phyloP scores from a whole-genome alignment of 75 land plant species.

The Selaginella tamariscina region DNA sequence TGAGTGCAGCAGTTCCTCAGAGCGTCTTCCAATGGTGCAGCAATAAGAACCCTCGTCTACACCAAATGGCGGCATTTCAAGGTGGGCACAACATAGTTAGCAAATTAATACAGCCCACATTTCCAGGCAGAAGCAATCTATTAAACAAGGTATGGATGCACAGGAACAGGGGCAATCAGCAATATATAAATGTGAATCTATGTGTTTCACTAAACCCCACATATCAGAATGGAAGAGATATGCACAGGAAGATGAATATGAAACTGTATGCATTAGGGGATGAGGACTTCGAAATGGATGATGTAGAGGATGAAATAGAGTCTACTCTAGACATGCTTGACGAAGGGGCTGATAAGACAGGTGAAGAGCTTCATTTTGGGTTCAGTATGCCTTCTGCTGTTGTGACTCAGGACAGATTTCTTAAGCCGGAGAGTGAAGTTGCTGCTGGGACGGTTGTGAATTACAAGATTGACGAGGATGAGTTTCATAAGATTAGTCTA shows the following conservation, averaged over 20 bases:
- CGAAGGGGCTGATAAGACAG: neutral
- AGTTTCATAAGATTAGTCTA: constrained; percentile 87
- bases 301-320: neutral
- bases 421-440: constrained; percentile 39
- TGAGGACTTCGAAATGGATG: neutral
- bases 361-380: neutral
- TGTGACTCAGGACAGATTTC: neutral
- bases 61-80: neutral
- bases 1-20: neutral
- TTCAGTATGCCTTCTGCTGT: neutral
- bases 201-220: too few species aligned
- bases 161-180: too few species aligned
- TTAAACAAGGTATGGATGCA: too few species aligned
- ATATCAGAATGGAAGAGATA: too few species aligned
- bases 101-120: too few species aligned
- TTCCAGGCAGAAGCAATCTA: too few species aligned
- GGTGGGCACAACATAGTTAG: too few species aligned
- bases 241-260: neutral
- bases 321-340: constrained; percentile 1
- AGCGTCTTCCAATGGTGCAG: neutral
- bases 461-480: constrained; percentile 85
- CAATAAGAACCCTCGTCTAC: neutral
- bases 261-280: neutral
- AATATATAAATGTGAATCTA: too few species aligned
- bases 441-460: constrained; percentile 70